Base-by-base conservation (phyloP, 2,329 filamentous ascomycete genomes). In the Penicillium sp. region DNA sequence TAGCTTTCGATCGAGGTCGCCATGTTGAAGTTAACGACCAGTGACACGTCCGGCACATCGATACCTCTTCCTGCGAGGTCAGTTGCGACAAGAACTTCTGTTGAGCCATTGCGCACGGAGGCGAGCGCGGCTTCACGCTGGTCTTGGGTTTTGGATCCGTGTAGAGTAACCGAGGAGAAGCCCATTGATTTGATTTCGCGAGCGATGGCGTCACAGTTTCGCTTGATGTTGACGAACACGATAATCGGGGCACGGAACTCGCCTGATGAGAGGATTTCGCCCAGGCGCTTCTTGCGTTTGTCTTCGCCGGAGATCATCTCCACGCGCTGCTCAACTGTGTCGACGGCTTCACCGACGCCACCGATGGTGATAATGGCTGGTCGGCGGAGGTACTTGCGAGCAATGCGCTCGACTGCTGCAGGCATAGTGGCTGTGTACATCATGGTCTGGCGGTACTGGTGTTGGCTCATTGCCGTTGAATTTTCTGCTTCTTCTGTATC, bases 341-440 rank as follows among this genome's bases (percentile, higher is more conserved):
- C 93, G 63, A 99, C 94, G 6, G 94, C 94, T 79, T 99, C 93
- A 68, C 94, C 94, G 1, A 88, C 86, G 69, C 96, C 96, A 62
- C 94, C 94, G 63, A 99, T 97, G 0, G 90, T 96, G 39, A 97
- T 92, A 50, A 93, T 94, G 21, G 94, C 94, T 0, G 94, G 94
- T 13, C 94, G 86, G 0, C 93, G 89, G 17, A 97, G 86, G 72
- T 99, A 99, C 73, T 96, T 96, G 68, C 93, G 89, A n/a, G 94
- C 94, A 63, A 99, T 97, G 61, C 90, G 90, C 73, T 99, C 94
- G 17, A 99, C 90, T 0, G 90, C 86, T 0, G 90, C 79, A 1
- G 94, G 93, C 94, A 99, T 99, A 29, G 94, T 99, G 53, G 94
- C 94, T 64, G 94, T 97, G 85, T 97, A 99, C 94, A 99, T 99